Evolutionary conservation across 306 rosid species (phyloP), one percentile per base, ranked within the genome.

Genomic region (Dryas drummondii): DNA sequence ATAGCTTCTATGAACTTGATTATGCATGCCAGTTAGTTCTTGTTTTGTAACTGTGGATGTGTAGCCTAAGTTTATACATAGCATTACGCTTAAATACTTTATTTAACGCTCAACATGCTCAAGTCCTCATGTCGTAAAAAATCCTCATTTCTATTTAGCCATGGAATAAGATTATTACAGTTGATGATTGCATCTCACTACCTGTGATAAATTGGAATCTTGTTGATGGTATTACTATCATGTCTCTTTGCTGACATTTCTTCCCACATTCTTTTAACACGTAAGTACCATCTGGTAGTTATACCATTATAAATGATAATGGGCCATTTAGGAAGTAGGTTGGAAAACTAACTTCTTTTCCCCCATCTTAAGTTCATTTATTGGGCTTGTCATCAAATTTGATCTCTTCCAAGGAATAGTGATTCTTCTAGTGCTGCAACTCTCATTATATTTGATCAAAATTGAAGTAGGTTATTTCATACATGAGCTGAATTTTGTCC

Each of bases 381-480:
- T 45, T 48, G 70, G 66, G 75, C 9, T n/a, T 62, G 40, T 11
- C 56, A 45, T 73, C 41, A 41, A 73, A 67, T 77, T 10, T 71
- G 27, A 27, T 67, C 56, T 44, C 60, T 8, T 45, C 5, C 40
- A 57, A 32, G 68, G 42, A 9, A 2, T 68, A 22, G 1, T 42
- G 56, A 55, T 62, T 52, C 51, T 73, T 73, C 9, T 12, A 14
- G 9, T 51, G 44, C 44, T 61, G 13, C 65, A 63, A 37, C 45
- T 37, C 57, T 42, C 16, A 14, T 67, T 70, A 68, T 62, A 40
- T 74, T 72, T 17, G 4, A 37, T 44, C 68, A 15, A 49, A 42
- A 17, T 16, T 53, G 37, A 32, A 32, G 37, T 73, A 7, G 59
- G 51, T 42, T 27, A 12, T 47, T 70, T 54, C 61, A 66, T 50